Percentiles rank a stretch among this genome's conserved stretches.
These are phyloP conservation scores for Poa annua DNA, from an alignment of 176 grass and related monocot species.

Conservation along the genomic window DNA sequence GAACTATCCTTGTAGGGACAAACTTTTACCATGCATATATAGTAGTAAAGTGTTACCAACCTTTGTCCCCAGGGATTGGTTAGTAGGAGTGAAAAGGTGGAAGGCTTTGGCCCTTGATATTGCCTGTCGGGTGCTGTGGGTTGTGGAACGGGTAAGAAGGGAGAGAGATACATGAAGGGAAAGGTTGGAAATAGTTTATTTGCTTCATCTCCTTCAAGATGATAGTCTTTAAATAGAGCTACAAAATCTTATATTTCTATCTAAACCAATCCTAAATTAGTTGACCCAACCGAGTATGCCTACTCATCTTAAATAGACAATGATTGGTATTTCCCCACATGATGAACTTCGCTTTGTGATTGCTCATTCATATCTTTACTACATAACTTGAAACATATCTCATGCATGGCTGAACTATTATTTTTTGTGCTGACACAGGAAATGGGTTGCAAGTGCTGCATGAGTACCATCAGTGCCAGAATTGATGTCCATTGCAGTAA, in stretches of 20 bases:
- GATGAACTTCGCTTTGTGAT: not conserved
- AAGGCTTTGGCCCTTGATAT: not conserved
- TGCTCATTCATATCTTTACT: not conserved
- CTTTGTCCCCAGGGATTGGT: not conserved
- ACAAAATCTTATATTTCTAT: not conserved
- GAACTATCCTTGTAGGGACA: not conserved
- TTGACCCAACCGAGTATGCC: not conserved
- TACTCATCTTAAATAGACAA: not conserved
- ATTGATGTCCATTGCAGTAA: slow-evolving; percentile 17
- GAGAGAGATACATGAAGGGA: not conserved
- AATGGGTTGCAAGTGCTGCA: slow-evolving; percentile 38
- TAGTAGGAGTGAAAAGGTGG: not conserved
- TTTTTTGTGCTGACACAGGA: slow-evolving; percentile 41
- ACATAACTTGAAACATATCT: not conserved
- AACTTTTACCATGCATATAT: not conserved
- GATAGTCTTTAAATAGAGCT: slow-evolving; percentile 17
- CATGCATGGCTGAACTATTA: slow-evolving; percentile 14
- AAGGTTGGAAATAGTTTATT: not conserved
- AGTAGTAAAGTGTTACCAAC: not conserved
- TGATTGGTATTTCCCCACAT: not conserved
- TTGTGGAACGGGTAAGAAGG: not conserved
- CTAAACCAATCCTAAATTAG: not conserved
- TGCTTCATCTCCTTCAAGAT: not conserved
- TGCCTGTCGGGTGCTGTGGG: not conserved
- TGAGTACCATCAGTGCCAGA: slow-evolving; percentile 12